Base-by-base conservation (phyloP, 768 basidiomycete species). In the Boletellus ananiceps region DNA sequence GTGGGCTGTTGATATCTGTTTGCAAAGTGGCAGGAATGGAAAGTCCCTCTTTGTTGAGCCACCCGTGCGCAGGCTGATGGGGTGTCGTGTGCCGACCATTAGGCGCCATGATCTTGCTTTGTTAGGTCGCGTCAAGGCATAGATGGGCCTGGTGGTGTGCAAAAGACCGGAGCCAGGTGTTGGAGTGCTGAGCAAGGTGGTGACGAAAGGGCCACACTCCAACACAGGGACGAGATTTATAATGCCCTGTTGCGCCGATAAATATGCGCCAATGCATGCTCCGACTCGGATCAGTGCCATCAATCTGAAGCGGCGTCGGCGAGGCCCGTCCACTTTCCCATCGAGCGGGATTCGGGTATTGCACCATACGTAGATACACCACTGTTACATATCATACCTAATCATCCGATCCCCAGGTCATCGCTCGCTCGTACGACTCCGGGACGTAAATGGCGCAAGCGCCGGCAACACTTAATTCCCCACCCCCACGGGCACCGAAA, bases 381-480 rank as follows among this genome's bases (percentile, higher is more conserved):
- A 21, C 45, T 43, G 49, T 58, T 58, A 61, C 53, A 61, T 64
- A 61, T 43, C 40, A 19, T 52, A 57, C 46, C 9, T 14, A 55
- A 62, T 8, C 48, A 40, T 50, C 55, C 56, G 31, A 48, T 39
- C 16, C 23, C 37, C 18, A 19, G 19, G 19, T 12, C n/a, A 43
- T 46, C 39, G 16, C 39, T 39, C 45, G 13, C 46, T 15, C 32
- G 51, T 31, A 46, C 11, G 35, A 44, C 50, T 47, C 36, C 39
- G 33, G 47, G 56, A 49, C 18, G 48, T 42, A 44, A 58, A 49
- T 50, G 11, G 36, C 50, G 36, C 8, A 39, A 25, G 18, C 18
- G 43, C 21, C 48, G 34, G 31, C 9, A 51, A 49, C 51, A 51
- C 46, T 33, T 44, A 53, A 45, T 49, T 46, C 61, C 51, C 54